phyloP scores from a whole-genome alignment of 2,329 filamentous ascomycete genomes.

The Fusarium cicatricum region DNA sequence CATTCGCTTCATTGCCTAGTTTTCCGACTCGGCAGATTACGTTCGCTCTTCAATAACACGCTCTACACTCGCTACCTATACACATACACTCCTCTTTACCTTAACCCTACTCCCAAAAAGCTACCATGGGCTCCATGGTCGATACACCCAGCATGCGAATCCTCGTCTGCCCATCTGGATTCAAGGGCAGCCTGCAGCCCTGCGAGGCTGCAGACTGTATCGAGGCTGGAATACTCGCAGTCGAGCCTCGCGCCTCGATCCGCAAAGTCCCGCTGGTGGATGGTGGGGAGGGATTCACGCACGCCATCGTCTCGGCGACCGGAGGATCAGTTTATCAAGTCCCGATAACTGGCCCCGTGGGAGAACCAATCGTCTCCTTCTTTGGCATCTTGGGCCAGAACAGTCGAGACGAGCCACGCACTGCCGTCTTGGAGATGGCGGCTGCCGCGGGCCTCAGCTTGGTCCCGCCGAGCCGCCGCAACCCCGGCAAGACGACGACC shows the following conservation, averaged over 20 bases:
- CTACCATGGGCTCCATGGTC: slow-evolving; percentile 1
- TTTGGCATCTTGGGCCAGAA: slow-evolving; percentile 53
- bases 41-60: slow-evolving; percentile 9
- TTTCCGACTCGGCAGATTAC: neutral
- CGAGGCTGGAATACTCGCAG: slow-evolving; percentile 55
- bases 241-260: slow-evolving; percentile 52
- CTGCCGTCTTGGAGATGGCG: slow-evolving; percentile 62
- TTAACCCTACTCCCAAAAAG: neutral
- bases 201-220: slow-evolving; percentile 60
- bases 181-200: slow-evolving; percentile 61
- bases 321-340: slow-evolving; percentile 49
- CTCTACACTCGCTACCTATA: neutral
- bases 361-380: slow-evolving; percentile 52
- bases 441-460: slow-evolving; percentile 60
- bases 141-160: slow-evolving; percentile 42
- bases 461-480: slow-evolving; percentile 53
- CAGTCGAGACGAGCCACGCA: slow-evolving; percentile 39
- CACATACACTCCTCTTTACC: neutral
- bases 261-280: slow-evolving; percentile 61
- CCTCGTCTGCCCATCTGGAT: slow-evolving; percentile 61
- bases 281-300: slow-evolving; percentile 61
- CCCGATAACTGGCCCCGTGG: slow-evolving; percentile 55
- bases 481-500: slow-evolving; percentile 59
- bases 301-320: slow-evolving; percentile 54
- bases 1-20: slow-evolving; percentile 21